phyloP scores from a whole-genome alignment of 2,329 filamentous ascomycete genomes.

The Phialemonium atrogriseum region DNA sequence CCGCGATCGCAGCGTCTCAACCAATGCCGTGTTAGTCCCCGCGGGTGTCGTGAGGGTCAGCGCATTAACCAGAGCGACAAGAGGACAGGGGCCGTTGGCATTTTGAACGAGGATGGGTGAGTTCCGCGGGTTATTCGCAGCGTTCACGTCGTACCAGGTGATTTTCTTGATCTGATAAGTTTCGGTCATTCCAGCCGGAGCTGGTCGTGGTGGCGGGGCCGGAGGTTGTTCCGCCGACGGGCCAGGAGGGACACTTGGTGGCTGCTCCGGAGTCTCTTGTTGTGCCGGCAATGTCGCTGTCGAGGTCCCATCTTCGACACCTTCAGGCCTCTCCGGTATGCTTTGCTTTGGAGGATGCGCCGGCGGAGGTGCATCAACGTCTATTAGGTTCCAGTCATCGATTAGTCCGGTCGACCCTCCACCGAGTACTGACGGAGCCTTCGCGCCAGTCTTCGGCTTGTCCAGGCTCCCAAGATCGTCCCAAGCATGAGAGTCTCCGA shows the following conservation, averaged over 20 bases:
- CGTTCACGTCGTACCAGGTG: conserved; percentile 65
- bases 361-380: conserved; percentile 26
- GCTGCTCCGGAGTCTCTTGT: conserved; percentile 3
- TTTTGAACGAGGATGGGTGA: conserved; percentile 91
- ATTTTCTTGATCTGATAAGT: conserved; percentile 93
- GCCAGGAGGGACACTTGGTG: conserved; percentile 8
- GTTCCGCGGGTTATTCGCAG: conserved; percentile 54
- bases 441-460: conserved; percentile 32
- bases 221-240: conserved; percentile 7
- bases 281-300: conserved; percentile 4
- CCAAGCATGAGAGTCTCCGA: conserved; percentile 40
- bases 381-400: conserved; percentile 45
- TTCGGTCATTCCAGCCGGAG: conserved; percentile 48
- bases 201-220: conserved; percentile 29
- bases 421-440: conserved; percentile 11
- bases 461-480: conserved; percentile 32
- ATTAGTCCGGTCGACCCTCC: conserved; percentile 6
- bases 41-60: conserved; percentile 74
- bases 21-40: conserved; percentile 58
- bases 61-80: conserved; percentile 89
- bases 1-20: conserved; percentile 67
- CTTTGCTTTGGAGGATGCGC: conserved; percentile 24
- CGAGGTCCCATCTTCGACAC: conserved; percentile 16
- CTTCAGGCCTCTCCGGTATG: conserved; percentile 29
- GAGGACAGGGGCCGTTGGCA: conserved; percentile 85